A percentile compares a stretch with the other conserved stretches of the same genome.
Evolutionary conservation across 2,329 filamentous ascomycete species (phyloP).

Genomic region (Graphilbum sp.): DNA sequence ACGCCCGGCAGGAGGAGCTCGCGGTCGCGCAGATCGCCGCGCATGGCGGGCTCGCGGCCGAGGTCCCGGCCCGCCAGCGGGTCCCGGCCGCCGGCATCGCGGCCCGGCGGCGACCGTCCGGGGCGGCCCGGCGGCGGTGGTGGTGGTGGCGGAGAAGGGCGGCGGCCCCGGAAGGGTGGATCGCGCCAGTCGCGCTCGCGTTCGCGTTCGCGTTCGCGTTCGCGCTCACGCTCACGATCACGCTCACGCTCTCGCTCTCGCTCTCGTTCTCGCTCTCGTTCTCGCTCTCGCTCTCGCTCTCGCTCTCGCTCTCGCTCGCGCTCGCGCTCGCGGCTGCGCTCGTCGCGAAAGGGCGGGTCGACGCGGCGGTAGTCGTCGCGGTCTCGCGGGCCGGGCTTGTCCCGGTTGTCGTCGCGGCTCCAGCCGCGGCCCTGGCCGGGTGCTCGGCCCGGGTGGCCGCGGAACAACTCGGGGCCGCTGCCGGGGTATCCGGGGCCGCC

Average conservation of each 20-base stretch:
- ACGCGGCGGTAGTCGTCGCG: conserved; percentile 25
- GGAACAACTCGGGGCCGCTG: conserved; percentile 44
- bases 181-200: conserved; percentile 36
- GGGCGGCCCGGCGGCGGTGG: conserved; percentile 34
- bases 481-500: conserved; percentile 46
- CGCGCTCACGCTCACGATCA: neutral
- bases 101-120: conserved; percentile 35
- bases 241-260: conserved; percentile 20
- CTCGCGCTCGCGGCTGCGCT: conserved; percentile 17
- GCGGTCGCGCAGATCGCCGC: conserved; percentile 36
- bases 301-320: conserved; percentile 39
- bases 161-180: conserved; percentile 38
- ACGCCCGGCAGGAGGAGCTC: conserved; percentile 46
- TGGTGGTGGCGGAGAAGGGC: conserved; percentile 42
- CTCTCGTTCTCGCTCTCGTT: conserved; percentile 36
- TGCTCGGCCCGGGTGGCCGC: conserved; percentile 39
- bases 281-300: neutral
- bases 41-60: conserved; percentile 22
- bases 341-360: conserved; percentile 36
- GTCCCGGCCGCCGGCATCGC: no score
- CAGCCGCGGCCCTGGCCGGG: conserved; percentile 35
- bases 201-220: conserved; percentile 37
- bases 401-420: conserved; percentile 48
- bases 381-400: conserved; percentile 33
- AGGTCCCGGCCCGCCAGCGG: no score